Evolutionary conservation across 2,329 filamentous ascomycete genomes (phyloP).

Genomic region (Microsporum ferrugineum): DNA sequence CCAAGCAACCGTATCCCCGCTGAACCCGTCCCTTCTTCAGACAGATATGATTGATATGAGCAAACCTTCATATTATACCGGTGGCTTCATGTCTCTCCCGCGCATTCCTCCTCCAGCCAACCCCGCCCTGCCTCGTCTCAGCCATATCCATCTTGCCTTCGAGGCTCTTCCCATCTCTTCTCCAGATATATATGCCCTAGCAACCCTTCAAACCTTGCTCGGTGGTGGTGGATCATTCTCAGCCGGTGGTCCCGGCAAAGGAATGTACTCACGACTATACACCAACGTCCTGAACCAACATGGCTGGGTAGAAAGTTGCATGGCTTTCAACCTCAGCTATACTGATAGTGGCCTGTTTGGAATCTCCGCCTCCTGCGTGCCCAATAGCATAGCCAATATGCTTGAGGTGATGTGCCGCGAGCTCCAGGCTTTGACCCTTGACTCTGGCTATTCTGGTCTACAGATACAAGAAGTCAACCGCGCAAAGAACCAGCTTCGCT

Average conservation of each 20-base stretch:
- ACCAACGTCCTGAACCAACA: constrained; percentile 97
- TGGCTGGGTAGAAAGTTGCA: constrained; percentile 91
- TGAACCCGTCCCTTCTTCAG: constrained; percentile 38
- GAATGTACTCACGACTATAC: constrained; percentile 97
- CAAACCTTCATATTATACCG: constrained; percentile 71
- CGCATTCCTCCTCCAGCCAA: constrained; percentile 65
- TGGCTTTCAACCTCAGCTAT: constrained; percentile 96
- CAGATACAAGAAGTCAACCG: constrained; percentile 69
- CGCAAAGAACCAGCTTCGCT: constrained; percentile 93
- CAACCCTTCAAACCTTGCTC: constrained; percentile 87
- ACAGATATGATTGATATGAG: constrained; percentile 46
- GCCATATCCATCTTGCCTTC: constrained; percentile 90
- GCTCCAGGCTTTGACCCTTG: constrained; percentile 63
- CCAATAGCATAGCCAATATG: constrained; percentile 67
- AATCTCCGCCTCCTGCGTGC: constrained; percentile 76
- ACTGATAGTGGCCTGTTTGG: constrained; percentile 92
- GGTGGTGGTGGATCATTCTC: constrained; percentile 95
- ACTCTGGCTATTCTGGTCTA: constrained; percentile 61
- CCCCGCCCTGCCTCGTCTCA: constrained; percentile 67
- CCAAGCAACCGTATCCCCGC: constrained; percentile 44
- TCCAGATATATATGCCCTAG: constrained; percentile 89
- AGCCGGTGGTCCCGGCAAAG: constrained; percentile 90
- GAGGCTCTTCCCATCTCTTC: constrained; percentile 85
- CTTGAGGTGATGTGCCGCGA: constrained; percentile 92
- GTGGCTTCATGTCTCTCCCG: constrained; percentile 80